A percentile compares a stretch with the other conserved stretches of the same genome.
These are phyloP conservation scores for Nannizziopsis barbatae DNA, from an alignment of 2,329 filamentous ascomycete genomes.

Conservation along the genomic window DNA sequence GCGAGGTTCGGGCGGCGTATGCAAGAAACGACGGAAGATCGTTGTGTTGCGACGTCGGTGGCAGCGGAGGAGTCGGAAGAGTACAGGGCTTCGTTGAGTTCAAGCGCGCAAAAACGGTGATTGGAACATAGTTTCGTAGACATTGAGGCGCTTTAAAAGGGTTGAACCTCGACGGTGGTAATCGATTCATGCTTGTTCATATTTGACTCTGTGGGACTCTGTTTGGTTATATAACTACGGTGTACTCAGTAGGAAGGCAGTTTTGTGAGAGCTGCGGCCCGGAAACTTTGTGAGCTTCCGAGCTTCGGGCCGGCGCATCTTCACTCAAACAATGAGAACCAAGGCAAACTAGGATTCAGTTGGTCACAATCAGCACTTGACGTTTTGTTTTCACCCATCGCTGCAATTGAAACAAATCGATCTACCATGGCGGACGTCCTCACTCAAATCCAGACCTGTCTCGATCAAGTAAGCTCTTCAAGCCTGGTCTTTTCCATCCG, in stretches of 20 bases:
- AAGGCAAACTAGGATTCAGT: too few species aligned
- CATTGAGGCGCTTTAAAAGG: neutral
- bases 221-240: too few species aligned
- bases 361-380: too few species aligned
- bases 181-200: neutral
- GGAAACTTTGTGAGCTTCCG: too few species aligned
- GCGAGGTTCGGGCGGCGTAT: constrained; percentile 30
- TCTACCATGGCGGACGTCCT: constrained; percentile 37
- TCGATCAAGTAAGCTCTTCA: constrained; percentile 34
- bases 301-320: too few species aligned
- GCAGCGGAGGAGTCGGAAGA: constrained; percentile 19
- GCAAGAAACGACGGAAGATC: constrained; percentile 32
- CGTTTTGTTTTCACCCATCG: neutral
- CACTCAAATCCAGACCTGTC: constrained; percentile 41
- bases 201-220: neutral
- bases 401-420: neutral
- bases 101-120: neutral
- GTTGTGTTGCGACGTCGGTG: constrained; percentile 28
- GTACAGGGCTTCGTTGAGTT: neutral
- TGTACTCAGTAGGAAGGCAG: too few species aligned
- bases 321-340: too few species aligned
- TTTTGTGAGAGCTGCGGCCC: too few species aligned
- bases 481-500: neutral
- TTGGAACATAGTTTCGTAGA: neutral
- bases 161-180: neutral